These are phyloP conservation scores for Phytophthora podocarpi DNA, from an alignment of 352 stramenopile species.

Conservation along the genomic window DNA sequence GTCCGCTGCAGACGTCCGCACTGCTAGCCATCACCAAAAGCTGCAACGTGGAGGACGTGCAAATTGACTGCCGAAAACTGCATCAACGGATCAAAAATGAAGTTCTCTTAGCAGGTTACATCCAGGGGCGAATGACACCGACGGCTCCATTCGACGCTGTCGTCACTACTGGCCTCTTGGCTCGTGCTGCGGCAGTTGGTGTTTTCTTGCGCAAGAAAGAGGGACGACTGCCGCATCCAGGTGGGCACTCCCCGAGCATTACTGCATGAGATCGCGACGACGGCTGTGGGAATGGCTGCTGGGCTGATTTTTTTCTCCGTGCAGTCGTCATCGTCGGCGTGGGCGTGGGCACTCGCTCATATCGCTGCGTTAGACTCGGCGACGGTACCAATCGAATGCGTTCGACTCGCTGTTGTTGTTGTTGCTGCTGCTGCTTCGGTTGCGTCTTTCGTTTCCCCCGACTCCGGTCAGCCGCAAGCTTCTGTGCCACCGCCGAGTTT, in stretches of 20 bases:
- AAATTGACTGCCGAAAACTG: constrained; percentile 26
- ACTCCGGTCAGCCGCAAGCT: constrained; percentile 38
- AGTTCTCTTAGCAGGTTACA: constrained; percentile 19
- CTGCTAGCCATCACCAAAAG: constrained; percentile 22
- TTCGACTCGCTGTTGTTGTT: constrained; percentile 32
- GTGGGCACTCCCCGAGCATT: constrained; percentile 22
- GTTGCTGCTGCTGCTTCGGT: constrained; percentile 19
- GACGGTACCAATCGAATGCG: constrained; percentile 59
- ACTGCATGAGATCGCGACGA: constrained; percentile 1
- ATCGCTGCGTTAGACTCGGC: constrained; percentile 45
- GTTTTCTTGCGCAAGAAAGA: constrained; percentile 29
- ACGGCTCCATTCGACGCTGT: constrained; percentile 26
- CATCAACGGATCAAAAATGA: constrained; percentile 1
- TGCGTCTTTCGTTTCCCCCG: constrained; percentile 28
- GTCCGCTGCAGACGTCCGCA: constrained; percentile 17
- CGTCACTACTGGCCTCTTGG: constrained; percentile 16
- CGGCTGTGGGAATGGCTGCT: constrained; percentile 9
- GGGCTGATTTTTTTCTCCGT: constrained; percentile 23
- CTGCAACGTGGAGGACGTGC: constrained; percentile 34
- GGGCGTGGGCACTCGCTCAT: constrained; percentile 46
- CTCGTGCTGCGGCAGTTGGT: constrained; percentile 2
- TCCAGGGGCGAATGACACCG: constrained; percentile 38
- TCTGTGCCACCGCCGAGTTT: constrained; percentile 43
- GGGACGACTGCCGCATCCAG: constrained; percentile 34
- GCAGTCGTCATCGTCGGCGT: constrained; percentile 22